Evolutionary conservation across 306 rosid genomes (phyloP).

Genomic region (Canavalia ensiformis): DNA sequence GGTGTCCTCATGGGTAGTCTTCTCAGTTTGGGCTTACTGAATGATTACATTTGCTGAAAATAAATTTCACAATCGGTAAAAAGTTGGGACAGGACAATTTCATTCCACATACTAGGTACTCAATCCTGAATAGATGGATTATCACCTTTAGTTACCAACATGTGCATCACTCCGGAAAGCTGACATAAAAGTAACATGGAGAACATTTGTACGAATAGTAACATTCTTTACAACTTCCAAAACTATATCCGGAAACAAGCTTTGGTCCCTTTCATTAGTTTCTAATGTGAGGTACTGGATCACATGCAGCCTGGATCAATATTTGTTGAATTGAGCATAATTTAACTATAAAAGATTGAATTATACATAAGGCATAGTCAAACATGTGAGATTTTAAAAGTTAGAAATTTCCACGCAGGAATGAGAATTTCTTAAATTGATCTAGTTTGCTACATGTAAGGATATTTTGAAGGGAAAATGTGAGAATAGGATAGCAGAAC

Average conservation of each 20-base stretch:
- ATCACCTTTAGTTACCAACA: constrained; percentile 79
- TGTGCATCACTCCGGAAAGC: constrained; percentile 86
- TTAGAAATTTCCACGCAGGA: constrained; percentile 27
- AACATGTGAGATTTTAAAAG: not conserved
- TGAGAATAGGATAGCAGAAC: not conserved
- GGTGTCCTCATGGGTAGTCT: no score
- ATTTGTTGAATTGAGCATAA: constrained; percentile 24
- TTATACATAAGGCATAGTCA: constrained; percentile 15
- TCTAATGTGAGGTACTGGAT: constrained; percentile 61
- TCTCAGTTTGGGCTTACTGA: constrained; percentile 43
- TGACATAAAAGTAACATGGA: constrained; percentile 79
- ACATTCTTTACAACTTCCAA: constrained; percentile 65
- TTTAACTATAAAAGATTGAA: constrained; percentile 28
- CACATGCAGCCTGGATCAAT: constrained; percentile 57
- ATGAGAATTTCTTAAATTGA: constrained; percentile 1
- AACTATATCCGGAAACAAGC: constrained; percentile 66
- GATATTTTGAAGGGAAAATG: constrained; percentile 6
- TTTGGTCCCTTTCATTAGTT: constrained; percentile 61
- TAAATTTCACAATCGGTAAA: constrained; percentile 50
- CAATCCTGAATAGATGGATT: constrained; percentile 70
- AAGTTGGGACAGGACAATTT: constrained; percentile 71
- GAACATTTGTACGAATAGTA: constrained; percentile 59
- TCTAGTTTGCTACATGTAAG: not conserved
- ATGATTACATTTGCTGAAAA: constrained; percentile 47
- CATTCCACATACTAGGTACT: constrained; percentile 87